phyloP scores from a whole-genome alignment of 225 moss, liverwort and hornwort genomes.

The Sphagnum tenellum region DNA sequence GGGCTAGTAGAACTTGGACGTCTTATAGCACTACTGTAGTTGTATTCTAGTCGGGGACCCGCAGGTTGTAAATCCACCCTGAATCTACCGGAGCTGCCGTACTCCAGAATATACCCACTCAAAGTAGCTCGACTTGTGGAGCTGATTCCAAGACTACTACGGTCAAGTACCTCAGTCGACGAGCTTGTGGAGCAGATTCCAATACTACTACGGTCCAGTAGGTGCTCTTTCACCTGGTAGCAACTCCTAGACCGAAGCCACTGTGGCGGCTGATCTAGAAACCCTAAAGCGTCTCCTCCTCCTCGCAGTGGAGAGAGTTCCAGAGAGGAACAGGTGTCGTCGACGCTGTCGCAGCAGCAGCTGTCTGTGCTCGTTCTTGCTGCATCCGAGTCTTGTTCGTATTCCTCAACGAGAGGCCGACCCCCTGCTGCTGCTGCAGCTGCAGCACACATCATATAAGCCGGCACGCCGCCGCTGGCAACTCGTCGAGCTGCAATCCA shows the following conservation, averaged over 20 bases:
- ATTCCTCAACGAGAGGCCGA: no score
- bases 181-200: constrained; percentile 15
- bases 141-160: constrained; percentile 17
- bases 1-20: no score
- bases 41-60: constrained; percentile 15
- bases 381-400: constrained; percentile 1
- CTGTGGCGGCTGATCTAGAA: constrained; percentile 16
- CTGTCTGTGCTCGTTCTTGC: constrained; percentile 24
- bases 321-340: no score
- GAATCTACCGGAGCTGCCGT: constrained; percentile 34
- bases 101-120: constrained; percentile 24
- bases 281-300: constrained; percentile 11
- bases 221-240: constrained; percentile 12
- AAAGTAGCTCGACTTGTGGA: constrained; percentile 6
- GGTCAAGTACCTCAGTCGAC: neutral
- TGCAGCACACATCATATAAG: no score
- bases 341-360: neutral
- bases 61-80: constrained; percentile 38
- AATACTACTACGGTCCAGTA: constrained; percentile 7
- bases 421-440: no score
- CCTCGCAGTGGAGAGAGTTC: constrained; percentile 14
- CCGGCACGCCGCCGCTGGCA: no score
- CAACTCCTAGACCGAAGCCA: constrained; percentile 27
- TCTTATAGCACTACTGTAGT: no score
- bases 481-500: no score